Base-by-base conservation (phyloP, 305 asterid genomes). In the Solanum chacoense region DNA sequence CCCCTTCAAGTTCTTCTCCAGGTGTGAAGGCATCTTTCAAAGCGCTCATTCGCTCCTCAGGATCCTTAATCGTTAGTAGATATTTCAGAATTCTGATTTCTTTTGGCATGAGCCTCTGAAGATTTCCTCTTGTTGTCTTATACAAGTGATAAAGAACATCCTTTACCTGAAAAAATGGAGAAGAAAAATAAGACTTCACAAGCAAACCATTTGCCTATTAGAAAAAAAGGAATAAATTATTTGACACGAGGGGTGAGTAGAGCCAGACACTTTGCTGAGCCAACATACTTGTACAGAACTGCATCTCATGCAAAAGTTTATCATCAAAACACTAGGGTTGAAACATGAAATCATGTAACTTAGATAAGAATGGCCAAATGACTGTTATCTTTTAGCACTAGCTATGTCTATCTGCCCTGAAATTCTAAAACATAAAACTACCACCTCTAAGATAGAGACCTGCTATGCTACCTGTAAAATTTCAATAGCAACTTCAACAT, bases 11-110 rank as follows among this genome's bases (percentile, higher is more conserved):
- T 91, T 97, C 99, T 31, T 92, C 97, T 36, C 99, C 99, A 2
- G 99, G 99, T 37, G 98, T 95, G 92, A 98, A 98, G 83, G 99
- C 99, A 87, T 98, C 98, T 5, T 91, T 92, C 69, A 98, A 90
- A 76, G 93, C 95, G 91, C 96, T 89, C 95, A 95, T 89, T 72
- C 91, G 91, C 94, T 95, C 97, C 90, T 96, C 96, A 5, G 99
- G 99, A 92, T 96, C 98, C 91, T 98, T 92, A 75, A 98, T 93
- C 67, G 95, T 95, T 20, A 96, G 96, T 75, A 98, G 93, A 89
- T 95, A 94, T 92, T 98, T 98, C 26, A 95, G 93, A 90, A 98
- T 96, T 93, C 98, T 92, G 84, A 96, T 92, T 91, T 96, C 99
- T 94, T 95, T 96, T 3, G 99, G 98, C 95, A 98, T 90, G 26